These are phyloP conservation scores for Volvox reticuliferus DNA, from an alignment of 139 green algal genomes.

Conservation along the genomic window DNA sequence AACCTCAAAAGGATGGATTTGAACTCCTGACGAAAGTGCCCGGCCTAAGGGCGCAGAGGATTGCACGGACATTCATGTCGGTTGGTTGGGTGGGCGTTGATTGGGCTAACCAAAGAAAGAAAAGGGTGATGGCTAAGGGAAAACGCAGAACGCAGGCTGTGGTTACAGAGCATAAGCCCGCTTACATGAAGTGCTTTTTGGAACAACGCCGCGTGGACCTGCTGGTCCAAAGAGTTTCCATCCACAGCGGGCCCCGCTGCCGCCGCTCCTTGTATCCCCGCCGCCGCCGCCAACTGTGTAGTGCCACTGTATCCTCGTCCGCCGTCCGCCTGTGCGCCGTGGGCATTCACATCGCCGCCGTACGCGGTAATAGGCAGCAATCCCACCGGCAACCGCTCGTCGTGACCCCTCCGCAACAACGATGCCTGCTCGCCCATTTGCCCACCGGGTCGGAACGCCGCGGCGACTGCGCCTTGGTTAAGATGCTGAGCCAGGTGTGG, in stretches of 20 bases:
- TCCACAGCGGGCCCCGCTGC: not conserved
- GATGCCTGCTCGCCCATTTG: not conserved
- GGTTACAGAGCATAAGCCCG: not conserved
- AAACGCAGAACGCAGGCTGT: too few species aligned
- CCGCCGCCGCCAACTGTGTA: not conserved
- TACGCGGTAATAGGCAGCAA: not conserved
- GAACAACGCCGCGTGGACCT: constrained; percentile 9
- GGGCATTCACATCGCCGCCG: not conserved
- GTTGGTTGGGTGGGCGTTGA: too few species aligned
- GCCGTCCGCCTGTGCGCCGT: not conserved
- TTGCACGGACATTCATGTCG: too few species aligned
- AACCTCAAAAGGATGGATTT: too few species aligned
- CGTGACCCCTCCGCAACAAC: too few species aligned
- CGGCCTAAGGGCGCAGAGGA: too few species aligned
- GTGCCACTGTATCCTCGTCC: not conserved
- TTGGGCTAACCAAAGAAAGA: too few species aligned
- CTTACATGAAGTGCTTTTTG: not conserved
- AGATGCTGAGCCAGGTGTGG: not conserved
- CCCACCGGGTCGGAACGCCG: not conserved
- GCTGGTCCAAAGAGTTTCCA: not conserved
- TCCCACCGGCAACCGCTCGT: not conserved
- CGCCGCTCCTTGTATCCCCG: not conserved
- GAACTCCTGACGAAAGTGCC: too few species aligned
- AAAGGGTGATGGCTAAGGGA: too few species aligned
- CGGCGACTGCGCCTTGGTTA: not conserved